A percentile compares a stretch with the other conserved stretches of the same genome.
phyloP scores from a whole-genome alignment of 192 early-diverging fungal genomes.

The Thamnidium elegans region DNA sequence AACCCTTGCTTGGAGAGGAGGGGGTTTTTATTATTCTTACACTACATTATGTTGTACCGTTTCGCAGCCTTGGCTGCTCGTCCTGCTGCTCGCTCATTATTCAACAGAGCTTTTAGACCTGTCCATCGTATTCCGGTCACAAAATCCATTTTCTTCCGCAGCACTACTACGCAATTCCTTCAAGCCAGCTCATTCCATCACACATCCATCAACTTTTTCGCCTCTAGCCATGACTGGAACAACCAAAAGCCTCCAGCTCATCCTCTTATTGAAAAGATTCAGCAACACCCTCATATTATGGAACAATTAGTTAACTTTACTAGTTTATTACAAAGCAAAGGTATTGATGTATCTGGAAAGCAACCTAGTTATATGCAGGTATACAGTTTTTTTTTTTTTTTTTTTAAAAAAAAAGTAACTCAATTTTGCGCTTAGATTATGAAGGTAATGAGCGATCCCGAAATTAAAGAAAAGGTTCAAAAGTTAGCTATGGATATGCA shows the following conservation, averaged over 20 bases:
- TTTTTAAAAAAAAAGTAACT: not conserved
- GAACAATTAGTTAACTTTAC: conserved; percentile 28
- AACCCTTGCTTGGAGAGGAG: no score
- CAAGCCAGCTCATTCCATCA: no score
- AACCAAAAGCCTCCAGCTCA: conserved; percentile 16
- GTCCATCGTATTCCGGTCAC: not conserved
- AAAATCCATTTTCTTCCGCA: not conserved
- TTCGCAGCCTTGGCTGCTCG: not conserved
- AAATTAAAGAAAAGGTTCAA: conserved; percentile 19
- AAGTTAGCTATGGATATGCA: conserved; percentile 23
- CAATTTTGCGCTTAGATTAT: conserved; percentile 10
- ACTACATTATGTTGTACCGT: conserved; percentile 1
- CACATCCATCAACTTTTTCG: not conserved
- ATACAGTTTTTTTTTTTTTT: no score
- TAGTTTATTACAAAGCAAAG: conserved; percentile 24
- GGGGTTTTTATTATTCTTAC: no score
- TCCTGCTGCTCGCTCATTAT: not conserved
- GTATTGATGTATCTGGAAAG: conserved; percentile 22
- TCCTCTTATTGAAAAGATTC: conserved; percentile 25
- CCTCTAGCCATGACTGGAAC: conserved; percentile 5
- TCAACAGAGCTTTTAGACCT: not conserved
- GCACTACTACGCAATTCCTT: not conserved
- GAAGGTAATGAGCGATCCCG: conserved; percentile 28
- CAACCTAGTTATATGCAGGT: conserved; percentile 29
- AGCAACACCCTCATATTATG: conserved; percentile 28